phyloP scores from a whole-genome alignment of 495 filamentous ascomycete genomes.

The Penicillium longicatenatum region DNA sequence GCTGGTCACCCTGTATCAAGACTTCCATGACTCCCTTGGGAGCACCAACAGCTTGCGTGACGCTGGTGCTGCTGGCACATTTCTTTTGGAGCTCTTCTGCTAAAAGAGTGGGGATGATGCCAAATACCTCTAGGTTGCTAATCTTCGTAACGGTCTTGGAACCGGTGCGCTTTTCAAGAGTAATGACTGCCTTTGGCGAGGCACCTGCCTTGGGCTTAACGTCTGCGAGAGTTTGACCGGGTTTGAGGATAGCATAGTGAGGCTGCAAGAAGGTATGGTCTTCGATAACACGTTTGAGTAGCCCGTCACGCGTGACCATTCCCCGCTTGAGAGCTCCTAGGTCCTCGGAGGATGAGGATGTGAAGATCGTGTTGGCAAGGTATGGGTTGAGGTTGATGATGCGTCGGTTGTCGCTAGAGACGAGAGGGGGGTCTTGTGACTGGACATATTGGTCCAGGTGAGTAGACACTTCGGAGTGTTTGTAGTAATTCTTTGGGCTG shows the following conservation, averaged over 20 bases:
- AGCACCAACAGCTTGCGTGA: constrained; percentile 61
- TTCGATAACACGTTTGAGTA: constrained; percentile 60
- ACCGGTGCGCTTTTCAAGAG: constrained; percentile 65
- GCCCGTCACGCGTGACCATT: constrained; percentile 61
- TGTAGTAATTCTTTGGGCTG: constrained; percentile 55
- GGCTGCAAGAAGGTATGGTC: constrained; percentile 50
- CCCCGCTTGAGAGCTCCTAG: constrained; percentile 59
- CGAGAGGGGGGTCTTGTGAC: constrained; percentile 55
- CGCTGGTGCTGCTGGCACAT: constrained; percentile 71
- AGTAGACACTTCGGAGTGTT: constrained; percentile 44
- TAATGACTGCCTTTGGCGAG: constrained; percentile 60
- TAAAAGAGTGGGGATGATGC: constrained; percentile 59
- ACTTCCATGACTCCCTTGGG: constrained; percentile 70
- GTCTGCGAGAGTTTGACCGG: constrained; percentile 49
- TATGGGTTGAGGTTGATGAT: constrained; percentile 64
- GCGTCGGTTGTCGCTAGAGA: constrained; percentile 62
- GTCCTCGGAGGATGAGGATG: constrained; percentile 51
- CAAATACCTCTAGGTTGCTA: constrained; percentile 62
- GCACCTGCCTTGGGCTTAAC: constrained; percentile 65
- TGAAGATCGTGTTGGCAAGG: constrained; percentile 64
- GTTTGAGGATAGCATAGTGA: constrained; percentile 58
- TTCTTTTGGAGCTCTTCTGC: constrained; percentile 72
- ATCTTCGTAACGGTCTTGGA: constrained; percentile 70
- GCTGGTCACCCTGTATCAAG: constrained; percentile 70
- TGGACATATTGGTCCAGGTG: constrained; percentile 48